Conservation (phyloP, 768 basidiomycete genomes). For the Gloeostereum incarnatum region DNA sequence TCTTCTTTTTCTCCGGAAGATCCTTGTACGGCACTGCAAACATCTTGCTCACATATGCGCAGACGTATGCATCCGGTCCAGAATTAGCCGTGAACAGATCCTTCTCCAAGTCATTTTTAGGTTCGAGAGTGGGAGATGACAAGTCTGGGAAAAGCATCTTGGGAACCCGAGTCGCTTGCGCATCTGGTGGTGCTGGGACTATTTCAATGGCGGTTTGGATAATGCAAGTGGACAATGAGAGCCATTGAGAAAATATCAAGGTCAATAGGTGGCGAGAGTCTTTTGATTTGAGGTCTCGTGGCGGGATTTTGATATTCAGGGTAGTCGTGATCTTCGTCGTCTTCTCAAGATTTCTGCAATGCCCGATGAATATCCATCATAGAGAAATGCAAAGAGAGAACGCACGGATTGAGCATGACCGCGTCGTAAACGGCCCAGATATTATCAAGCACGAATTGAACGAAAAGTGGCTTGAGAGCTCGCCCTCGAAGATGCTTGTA, state of each 20-base stretch:
- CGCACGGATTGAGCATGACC: slow-evolving; percentile 82
- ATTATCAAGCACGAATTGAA: slow-evolving; percentile 95
- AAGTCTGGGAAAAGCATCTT: slow-evolving; percentile 86
- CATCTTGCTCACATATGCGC: slow-evolving; percentile 97
- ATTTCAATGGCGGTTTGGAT: slow-evolving; percentile 91
- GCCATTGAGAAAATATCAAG: slow-evolving; percentile 91
- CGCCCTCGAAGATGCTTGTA: slow-evolving; percentile 85
- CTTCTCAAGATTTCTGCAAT: slow-evolving; percentile 76
- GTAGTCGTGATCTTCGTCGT: slow-evolving; percentile 80
- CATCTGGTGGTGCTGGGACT: slow-evolving; percentile 78
- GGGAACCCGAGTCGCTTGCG: slow-evolving; percentile 79
- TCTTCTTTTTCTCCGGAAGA: slow-evolving; percentile 81
- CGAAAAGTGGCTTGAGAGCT: slow-evolving; percentile 87
- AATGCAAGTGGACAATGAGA: slow-evolving; percentile 86
- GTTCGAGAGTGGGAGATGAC: slow-evolving; percentile 33
- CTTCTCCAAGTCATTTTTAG: slow-evolving; percentile 75
- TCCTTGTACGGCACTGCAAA: slow-evolving; percentile 80
- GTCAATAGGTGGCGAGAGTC: slow-evolving; percentile 79
- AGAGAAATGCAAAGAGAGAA: slow-evolving; percentile 11
- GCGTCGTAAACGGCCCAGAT: slow-evolving; percentile 97
- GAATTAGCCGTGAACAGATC: slow-evolving; percentile 72
- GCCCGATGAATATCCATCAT: slow-evolving; percentile 9
- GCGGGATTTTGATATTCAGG: slow-evolving; percentile 72
- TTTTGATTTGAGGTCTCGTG: slow-evolving; percentile 87
- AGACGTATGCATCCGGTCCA: slow-evolving; percentile 45